A percentile compares a stretch with the other conserved stretches of the same genome.
These are phyloP conservation scores for Monilinia fructicola DNA, from an alignment of 2,329 filamentous ascomycete genomes.

Conservation along the genomic window DNA sequence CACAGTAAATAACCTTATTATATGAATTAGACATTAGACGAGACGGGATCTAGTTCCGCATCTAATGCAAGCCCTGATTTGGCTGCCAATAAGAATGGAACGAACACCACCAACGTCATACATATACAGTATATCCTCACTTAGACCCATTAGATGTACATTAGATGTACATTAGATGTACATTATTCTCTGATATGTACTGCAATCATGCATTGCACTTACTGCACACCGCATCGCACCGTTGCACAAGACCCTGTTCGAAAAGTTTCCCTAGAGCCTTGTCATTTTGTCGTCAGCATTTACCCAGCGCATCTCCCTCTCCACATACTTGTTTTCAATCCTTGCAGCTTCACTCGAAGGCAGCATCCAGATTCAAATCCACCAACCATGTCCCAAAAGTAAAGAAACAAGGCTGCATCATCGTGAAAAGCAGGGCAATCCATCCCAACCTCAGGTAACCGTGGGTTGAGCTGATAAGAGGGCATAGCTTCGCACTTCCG, in stretches of 20 bases:
- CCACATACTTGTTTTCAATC: conserved; percentile 13
- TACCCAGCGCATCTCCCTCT: conserved; percentile 13
- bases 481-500: conserved; percentile 6
- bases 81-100: neutral
- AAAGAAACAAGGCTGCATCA: conserved; percentile 15
- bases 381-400: conserved; percentile 1
- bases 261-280: neutral
- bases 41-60: neutral
- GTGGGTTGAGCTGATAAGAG: conserved; percentile 2
- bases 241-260: neutral
- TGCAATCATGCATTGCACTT: too few species aligned
- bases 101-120: conserved; percentile 17
- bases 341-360: conserved; percentile 13
- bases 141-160: too few species aligned
- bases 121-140: neutral
- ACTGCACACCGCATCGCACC: neutral
- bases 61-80: conserved; percentile 1
- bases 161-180: too few species aligned
- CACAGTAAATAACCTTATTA: too few species aligned
- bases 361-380: conserved; percentile 1
- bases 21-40: neutral
- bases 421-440: conserved; percentile 17
- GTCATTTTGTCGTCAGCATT: conserved; percentile 15
- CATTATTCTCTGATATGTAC: too few species aligned
- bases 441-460: neutral